These are phyloP conservation scores for Kalmanozyma brasiliensis DNA, from an alignment of 1,284 basidiomycete species.

Conservation along the genomic window DNA sequence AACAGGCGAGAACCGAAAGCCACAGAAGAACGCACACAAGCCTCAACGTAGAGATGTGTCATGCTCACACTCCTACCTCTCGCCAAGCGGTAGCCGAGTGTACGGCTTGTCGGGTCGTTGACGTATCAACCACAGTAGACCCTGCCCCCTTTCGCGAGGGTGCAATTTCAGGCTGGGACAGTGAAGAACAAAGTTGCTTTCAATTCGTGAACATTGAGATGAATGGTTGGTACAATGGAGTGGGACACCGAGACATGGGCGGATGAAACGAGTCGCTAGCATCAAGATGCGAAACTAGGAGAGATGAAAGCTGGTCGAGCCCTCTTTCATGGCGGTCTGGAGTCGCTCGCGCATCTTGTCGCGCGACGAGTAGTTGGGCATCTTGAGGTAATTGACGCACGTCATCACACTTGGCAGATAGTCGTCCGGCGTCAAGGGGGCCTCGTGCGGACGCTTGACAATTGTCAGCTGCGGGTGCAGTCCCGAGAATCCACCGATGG, in stretches of 20 bases:
- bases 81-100: too few species aligned
- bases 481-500: conserved; percentile 93
- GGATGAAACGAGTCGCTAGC: too few species aligned
- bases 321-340: conserved; percentile 63
- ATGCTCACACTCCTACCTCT: conserved; percentile 2
- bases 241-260: not conserved
- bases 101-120: too few species aligned
- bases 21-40: not conserved
- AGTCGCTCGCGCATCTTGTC: conserved; percentile 61
- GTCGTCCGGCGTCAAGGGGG: conserved; percentile 81
- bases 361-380: conserved; percentile 61
- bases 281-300: conserved; percentile 49
- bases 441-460: conserved; percentile 94
- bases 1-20: conserved; percentile 7
- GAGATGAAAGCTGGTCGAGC: conserved; percentile 64
- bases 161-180: too few species aligned
- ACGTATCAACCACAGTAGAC: too few species aligned
- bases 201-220: too few species aligned
- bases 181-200: too few species aligned
- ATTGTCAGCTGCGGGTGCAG: conserved; percentile 94
- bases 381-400: conserved; percentile 79
- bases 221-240: not conserved
- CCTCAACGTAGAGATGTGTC: conserved; percentile 3
- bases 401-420: conserved; percentile 99
- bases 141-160: too few species aligned